Evolutionary conservation across 164 flowering plant species (phyloP), one percentile per base, ranked within the genome.

Genomic region (Saururus chinensis): DNA sequence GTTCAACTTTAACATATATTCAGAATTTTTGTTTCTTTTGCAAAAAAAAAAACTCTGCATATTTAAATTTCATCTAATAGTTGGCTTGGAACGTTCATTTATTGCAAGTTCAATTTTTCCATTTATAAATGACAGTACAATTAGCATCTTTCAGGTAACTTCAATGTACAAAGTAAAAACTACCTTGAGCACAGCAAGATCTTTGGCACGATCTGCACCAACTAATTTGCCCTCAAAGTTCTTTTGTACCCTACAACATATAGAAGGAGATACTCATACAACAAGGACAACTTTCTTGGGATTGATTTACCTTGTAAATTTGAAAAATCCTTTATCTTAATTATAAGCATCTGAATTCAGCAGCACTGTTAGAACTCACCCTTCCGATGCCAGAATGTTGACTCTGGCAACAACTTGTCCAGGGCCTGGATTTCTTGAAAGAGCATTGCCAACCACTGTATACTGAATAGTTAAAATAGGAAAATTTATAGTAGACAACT

Each of bases 201-300:
- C 96, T 79, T 89, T 92, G n/a, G 83, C 71, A 59, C 98, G 96
- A 68, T 89, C 96, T 56, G 98, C 98, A 64, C 98, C 98, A 66
- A 92, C 54, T 71, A 92, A 67, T 64, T 64, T 87, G 20, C 93
- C 98, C 76, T 89, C 98, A 73, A 84, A 92, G 72, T 78, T 89
- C 81, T 88, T 92, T 75, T 87, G 96, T 19, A 92, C 80, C 82
- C 96, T 89, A 63, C 35, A 24, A 55, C 1, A 55, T 21, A 22
- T 30, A 23, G 23, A 53, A 30, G 37, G 37, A 30, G 37, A 30
- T 2, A 30, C 4, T 30, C 37, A 30, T 30, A 30, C 37, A 30
- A 2, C 37, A 30, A 30, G 6, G 6, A 6, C 37, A 30, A 30
- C 37, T 30, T 30, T 30, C 4, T 30, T 30, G 37, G 6, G 37